A percentile compares a stretch with the other conserved stretches of the same genome.
Evolutionary conservation across 2,329 filamentous ascomycete genomes (phyloP).

Genomic region (Trichoderma koningii): DNA sequence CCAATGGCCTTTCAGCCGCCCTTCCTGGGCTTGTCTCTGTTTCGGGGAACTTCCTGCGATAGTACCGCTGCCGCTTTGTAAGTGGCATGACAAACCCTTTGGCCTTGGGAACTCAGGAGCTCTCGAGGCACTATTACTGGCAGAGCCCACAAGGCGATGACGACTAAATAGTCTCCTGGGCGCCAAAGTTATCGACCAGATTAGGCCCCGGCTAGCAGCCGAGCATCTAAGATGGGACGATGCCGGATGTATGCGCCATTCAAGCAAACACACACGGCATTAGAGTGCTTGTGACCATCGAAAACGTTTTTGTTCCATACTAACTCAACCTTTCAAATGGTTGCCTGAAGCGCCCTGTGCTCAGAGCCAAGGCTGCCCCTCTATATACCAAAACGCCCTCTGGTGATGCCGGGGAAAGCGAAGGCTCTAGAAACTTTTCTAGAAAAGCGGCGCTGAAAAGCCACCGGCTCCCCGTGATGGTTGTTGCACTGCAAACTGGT

Average conservation of each 20-base stretch:
- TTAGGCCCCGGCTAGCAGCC: neutral
- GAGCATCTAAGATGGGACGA: conserved; percentile 9
- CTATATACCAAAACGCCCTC: neutral
- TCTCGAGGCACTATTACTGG: conserved; percentile 10
- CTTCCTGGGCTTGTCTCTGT: neutral
- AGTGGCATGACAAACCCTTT: conserved; percentile 10
- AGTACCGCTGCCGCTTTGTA: neutral
- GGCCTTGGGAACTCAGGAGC: neutral
- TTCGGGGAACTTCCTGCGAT: neutral
- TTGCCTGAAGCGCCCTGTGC: conserved; percentile 5
- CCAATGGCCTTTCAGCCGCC: neutral
- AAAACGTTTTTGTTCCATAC: conserved; percentile 6
- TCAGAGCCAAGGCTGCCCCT: neutral
- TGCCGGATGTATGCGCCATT: neutral
- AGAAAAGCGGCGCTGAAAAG: neutral
- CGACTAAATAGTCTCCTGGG: conserved; percentile 5
- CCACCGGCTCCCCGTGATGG: neutral
- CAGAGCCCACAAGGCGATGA: conserved; percentile 5
- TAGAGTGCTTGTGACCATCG: neutral
- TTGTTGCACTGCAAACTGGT: neutral
- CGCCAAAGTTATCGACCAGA: neutral
- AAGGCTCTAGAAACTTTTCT: conserved; percentile 17
- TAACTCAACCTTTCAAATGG: neutral
- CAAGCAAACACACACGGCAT: neutral
- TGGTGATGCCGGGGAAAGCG: neutral